Base-by-base conservation (phyloP, 208 protist species). In the Trichomonas vaginalis region DNA sequence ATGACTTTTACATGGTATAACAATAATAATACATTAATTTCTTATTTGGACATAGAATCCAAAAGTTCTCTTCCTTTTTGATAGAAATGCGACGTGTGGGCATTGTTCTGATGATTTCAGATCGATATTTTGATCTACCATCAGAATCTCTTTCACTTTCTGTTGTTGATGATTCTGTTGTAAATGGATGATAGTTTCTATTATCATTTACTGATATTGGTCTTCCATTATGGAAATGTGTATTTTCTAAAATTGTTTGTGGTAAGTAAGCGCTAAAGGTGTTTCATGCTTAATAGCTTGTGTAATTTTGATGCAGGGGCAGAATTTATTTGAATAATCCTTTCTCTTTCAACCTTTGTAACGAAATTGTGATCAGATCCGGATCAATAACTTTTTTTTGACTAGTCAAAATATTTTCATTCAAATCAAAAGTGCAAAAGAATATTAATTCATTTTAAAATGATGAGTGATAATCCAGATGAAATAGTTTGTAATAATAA, bases 61-160 rank as follows among this genome's bases (percentile, higher is more conserved):
- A 70, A 70, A 6, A 70, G 21, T 27, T 70, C 56, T n/a, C 56
- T 27, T 70, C 56, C n/a, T 70, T 70, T 27, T 70, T 70, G 4
- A 70, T 4, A n/a, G 56, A 70, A 32, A 27, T n/a, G 21, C 21
- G 56, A n/a, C 56, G 21, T 32, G 56, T 27, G 6, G 56, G 56
- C 6, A 70, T 70, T 2, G 56, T n/a, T 70, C 56, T 8, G n/a
- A 70, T 70, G 6, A 70, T 70, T 70, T 70, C 56, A 70, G 56
- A 70, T 46, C 82, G 35, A 88, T 92, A 92, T 39, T 45, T n/a
- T 39, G 86, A 92, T 39, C 86, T 35, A 0, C 86, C 86, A 51
- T 92, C 86, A 51, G 51, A 92, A 51, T 92, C 86, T 51, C n/a
- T 45, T 51, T 92, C 86, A 39, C 86, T 92, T 92, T 92, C 86